These are phyloP conservation scores for Polytrichum formosum DNA, from an alignment of 225 moss, liverwort and hornwort genomes.

Conservation along the genomic window DNA sequence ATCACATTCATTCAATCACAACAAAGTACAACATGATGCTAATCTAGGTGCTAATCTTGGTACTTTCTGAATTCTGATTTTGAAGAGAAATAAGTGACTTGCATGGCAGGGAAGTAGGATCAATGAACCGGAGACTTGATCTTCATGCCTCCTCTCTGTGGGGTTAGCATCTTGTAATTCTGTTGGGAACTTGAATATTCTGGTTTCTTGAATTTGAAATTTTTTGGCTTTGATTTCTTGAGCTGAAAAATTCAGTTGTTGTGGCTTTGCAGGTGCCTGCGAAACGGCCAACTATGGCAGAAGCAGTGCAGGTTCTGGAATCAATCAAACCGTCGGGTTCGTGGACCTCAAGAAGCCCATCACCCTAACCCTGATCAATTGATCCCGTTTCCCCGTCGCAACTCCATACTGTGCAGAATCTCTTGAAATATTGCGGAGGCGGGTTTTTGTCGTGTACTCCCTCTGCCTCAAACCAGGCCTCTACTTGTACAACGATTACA, in stretches of 20 bases:
- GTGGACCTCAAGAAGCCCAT: conserved; percentile 59
- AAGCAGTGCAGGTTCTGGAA: conserved; percentile 92
- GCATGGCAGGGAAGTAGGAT: too few species aligned
- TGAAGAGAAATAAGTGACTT: too few species aligned
- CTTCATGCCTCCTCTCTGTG: too few species aligned
- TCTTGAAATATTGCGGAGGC: not conserved
- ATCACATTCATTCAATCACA: too few species aligned
- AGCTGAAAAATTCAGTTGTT: not conserved
- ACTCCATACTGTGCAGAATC: not conserved
- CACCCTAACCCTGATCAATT: conserved; percentile 21
- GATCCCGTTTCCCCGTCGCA: not conserved
- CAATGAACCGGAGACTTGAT: too few species aligned
- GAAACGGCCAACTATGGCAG: conserved; percentile 80
- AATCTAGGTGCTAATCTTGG: too few species aligned
- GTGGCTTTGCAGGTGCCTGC: conserved; percentile 36
- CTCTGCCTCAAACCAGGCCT: not conserved
- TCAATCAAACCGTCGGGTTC: conserved; percentile 71
- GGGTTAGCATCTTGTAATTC: too few species aligned
- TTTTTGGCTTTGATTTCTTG: too few species aligned
- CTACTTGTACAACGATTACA: not conserved
- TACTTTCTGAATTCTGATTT: too few species aligned
- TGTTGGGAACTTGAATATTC: too few species aligned
- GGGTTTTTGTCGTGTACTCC: not conserved
- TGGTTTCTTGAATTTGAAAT: too few species aligned
- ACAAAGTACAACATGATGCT: too few species aligned